Base-by-base conservation (phyloP, 495 filamentous ascomycete species). In the Penicillium verhagenii region DNA sequence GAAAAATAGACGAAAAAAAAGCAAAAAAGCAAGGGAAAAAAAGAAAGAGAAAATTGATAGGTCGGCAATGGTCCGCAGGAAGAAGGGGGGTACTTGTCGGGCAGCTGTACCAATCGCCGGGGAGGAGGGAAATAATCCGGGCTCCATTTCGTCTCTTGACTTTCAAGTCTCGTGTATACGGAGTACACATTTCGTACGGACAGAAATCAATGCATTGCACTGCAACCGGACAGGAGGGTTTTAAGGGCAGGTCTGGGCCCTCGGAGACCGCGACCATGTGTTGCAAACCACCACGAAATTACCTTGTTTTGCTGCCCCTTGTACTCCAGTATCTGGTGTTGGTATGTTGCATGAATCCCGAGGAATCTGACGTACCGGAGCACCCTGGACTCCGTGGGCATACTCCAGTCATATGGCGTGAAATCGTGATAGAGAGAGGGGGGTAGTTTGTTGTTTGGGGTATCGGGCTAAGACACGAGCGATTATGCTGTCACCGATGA, bases 401-500 rank as follows among this genome's bases (percentile, higher is more conserved):
- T 13, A 14, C 14, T 35, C 14, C n/a, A n/a, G n/a, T n/a, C n/a
- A n/a, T n/a, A n/a, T n/a, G 42, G n/a, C 42, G 19, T 18, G 26
- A 14, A 25, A 35, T 35, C 16, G 33, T 35, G 45, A 43, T 52
- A 52, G 29, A 24, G 29, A 39, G 21, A 47, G 35, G 14, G 52
- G 11, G n/a, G n/a, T n/a, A n/a, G n/a, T n/a, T n/a, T n/a, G n/a
- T 24, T 8, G 23, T 21, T n/a, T 16, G 16, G 14, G 14, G 37
- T 1, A 14, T 13, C 43, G 46, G 51, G 46, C 53, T 55, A 54
- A 57, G 50, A 63, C 56, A 57, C 50, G 44, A 56, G 39, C 25
- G 21, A 54, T 45, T 46, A 63, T 67, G 64, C 61, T 64, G 61
- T 64, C 58, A 64, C 64, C 64, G 64, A 64, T 67, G 64, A 67